Evolutionary conservation across 805 yeast genomes (phyloP).

Genomic region (Yarrowia osloensis): DNA sequence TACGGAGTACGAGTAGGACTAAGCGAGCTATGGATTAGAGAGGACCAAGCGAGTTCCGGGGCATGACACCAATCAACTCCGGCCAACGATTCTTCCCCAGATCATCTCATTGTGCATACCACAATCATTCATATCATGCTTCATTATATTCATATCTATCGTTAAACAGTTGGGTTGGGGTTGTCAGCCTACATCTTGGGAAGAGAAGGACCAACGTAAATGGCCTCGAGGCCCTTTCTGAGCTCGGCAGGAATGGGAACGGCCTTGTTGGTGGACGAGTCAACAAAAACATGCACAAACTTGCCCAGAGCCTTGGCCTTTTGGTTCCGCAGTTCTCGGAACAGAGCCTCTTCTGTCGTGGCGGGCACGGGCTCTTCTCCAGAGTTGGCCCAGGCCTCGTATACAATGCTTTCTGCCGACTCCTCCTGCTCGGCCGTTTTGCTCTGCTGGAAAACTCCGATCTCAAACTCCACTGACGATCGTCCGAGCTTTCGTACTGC

Average conservation of each 20-base stretch:
- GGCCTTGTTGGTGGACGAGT: constrained; percentile 36
- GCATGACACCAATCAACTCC: no score
- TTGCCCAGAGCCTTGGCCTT: constrained; percentile 39
- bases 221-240: constrained; percentile 31
- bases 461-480: constrained; percentile 39
- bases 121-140: no score
- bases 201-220: constrained; percentile 6
- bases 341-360: constrained; percentile 31
- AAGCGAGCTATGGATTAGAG: no score
- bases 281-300: constrained; percentile 40
- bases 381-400: constrained; percentile 29
- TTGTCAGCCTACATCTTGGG: constrained; percentile 4
- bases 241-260: constrained; percentile 33
- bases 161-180: neutral
- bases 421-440: constrained; percentile 15
- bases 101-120: no score
- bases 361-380: constrained; percentile 31
- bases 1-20: no score
- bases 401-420: constrained; percentile 19
- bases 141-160: constrained; percentile 10
- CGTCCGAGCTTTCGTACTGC: constrained; percentile 38
- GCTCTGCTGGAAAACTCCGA: constrained; percentile 39
- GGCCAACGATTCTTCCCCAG: no score
- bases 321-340: constrained; percentile 25
- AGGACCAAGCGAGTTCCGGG: no score